Percentiles rank a stretch among this genome's conserved stretches.
Evolutionary conservation across 352 stramenopile species (phyloP).

Genomic region (Phytophthora pinifolia): DNA sequence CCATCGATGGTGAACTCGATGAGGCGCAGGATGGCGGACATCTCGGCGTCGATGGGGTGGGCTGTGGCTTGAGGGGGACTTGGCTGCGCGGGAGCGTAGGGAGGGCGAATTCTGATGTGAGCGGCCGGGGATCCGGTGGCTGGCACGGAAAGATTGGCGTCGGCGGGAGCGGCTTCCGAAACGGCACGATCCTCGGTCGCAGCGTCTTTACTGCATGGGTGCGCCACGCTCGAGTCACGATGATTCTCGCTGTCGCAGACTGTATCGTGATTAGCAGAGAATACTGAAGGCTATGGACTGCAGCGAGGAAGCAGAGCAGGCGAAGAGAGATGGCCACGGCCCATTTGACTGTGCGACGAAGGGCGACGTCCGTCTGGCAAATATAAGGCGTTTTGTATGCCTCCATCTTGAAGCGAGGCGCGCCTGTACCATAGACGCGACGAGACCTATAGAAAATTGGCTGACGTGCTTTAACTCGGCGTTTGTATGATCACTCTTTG

Average conservation of each 20-base stretch:
- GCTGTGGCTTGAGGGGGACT: background rate
- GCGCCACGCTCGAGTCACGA: background rate
- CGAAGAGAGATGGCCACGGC: no score
- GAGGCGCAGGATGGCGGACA: constrained; percentile 32
- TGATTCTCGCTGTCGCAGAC: constrained; percentile 5
- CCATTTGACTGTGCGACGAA: background rate
- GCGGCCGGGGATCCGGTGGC: background rate
- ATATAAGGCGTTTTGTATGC: constrained; percentile 14
- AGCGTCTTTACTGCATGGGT: constrained; percentile 1
- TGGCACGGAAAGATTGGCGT: background rate
- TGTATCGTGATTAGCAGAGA: background rate
- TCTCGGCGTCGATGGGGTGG: background rate
- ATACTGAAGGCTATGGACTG: no score
- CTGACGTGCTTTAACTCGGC: background rate
- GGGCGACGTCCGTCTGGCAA: background rate
- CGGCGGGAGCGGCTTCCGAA: no score
- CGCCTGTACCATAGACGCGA: constrained; percentile 1
- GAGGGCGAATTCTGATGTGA: constrained; percentile 8
- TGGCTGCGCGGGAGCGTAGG: background rate
- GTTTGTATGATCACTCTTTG: background rate
- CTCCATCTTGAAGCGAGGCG: constrained; percentile 1
- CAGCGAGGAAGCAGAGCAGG: background rate
- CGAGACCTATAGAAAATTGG: background rate
- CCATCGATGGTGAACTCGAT: constrained; percentile 60
- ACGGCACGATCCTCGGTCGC: background rate